A percentile compares a stretch with the other conserved stretches of the same genome.
These are phyloP conservation scores for Scedosporium apiospermum DNA, from an alignment of 2,329 filamentous ascomycete genomes.

Conservation along the genomic window DNA sequence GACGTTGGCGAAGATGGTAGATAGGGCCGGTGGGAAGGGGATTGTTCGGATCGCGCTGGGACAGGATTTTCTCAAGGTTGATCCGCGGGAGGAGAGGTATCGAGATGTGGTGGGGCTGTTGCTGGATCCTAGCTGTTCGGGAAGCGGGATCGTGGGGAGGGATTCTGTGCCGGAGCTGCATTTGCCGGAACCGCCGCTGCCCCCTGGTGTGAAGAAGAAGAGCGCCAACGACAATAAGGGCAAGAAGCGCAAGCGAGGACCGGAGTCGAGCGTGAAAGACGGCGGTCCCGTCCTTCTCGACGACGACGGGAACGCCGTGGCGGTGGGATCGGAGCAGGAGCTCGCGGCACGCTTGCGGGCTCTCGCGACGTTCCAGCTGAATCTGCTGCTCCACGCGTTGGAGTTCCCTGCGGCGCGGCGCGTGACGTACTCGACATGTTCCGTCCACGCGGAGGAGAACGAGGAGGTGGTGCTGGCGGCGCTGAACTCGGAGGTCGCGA, in stretches of 20 bases:
- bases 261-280: neutral
- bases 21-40: conserved; percentile 58
- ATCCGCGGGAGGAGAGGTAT: conserved; percentile 54
- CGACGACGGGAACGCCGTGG: conserved; percentile 47
- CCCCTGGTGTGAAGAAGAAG: neutral
- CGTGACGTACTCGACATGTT: conserved; percentile 92
- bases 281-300: conserved; percentile 34
- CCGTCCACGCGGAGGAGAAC: conserved; percentile 78
- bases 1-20: conserved; percentile 78
- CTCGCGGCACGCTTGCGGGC: conserved; percentile 58
- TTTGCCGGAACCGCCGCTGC: conserved; percentile 34
- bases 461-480: conserved; percentile 72
- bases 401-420: conserved; percentile 63
- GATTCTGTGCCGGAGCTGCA: conserved; percentile 66
- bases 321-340: conserved; percentile 43
- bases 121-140: conserved; percentile 90
- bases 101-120: conserved; percentile 69
- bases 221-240: neutral
- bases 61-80: conserved; percentile 72
- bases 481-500: conserved; percentile 57
- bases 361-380: conserved; percentile 72
- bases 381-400: conserved; percentile 76
- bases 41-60: conserved; percentile 60
- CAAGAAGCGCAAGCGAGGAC: neutral
- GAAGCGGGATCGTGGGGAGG: conserved; percentile 85